Evolutionary conservation across 306 rosid genomes (phyloP), one percentile per base, ranked within the genome.

Genomic region (Pyrus betulifolia): DNA sequence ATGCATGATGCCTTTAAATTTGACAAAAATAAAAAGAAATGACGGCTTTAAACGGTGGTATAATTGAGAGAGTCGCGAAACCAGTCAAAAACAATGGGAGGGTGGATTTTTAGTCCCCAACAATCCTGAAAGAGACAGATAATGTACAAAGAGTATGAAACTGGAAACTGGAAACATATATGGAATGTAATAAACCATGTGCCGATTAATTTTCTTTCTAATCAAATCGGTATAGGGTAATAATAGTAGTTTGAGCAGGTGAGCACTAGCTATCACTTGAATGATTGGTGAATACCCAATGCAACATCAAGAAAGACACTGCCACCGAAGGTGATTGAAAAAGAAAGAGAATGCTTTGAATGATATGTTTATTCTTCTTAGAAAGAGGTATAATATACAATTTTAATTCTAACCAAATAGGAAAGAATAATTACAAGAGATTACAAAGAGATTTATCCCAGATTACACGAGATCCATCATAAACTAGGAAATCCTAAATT

Each of bases 61-160:
- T 74, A 23, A 69, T 44, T 42, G 70, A 68, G 28, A 13, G 30
- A 13, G 6, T 31, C 5, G 15, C 13, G n/a, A 17, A n/a, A 70
- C 55, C 68, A 45, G 69, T 82, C 80, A 79, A 70, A 84, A 82
- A 72, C 78, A 76, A 58, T 25, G 84, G 84, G 77, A 65, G 62
- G 62, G 38, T 3, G 58, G 74, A 64, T 17, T 58, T 21, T 31
- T 7, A 74, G 78, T 76, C 79, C 82, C 78, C 71, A 2, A 79
- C 15, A 62, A 35, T 81, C 80, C 67, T 81, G 74, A 74, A 7
- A 62, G 65, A 78, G 71, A 78, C 30, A 15, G 40, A 17, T 21
- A 30, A n/a, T n/a, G 31, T 30, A 14, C 31, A 21, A 7, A 28
- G 44, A 31, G 31, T 54, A 54, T 25, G 57, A 28, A 62, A 18